Base-by-base conservation (phyloP, 2,329 filamentous ascomycete species). In the Phyllachora maydis region DNA sequence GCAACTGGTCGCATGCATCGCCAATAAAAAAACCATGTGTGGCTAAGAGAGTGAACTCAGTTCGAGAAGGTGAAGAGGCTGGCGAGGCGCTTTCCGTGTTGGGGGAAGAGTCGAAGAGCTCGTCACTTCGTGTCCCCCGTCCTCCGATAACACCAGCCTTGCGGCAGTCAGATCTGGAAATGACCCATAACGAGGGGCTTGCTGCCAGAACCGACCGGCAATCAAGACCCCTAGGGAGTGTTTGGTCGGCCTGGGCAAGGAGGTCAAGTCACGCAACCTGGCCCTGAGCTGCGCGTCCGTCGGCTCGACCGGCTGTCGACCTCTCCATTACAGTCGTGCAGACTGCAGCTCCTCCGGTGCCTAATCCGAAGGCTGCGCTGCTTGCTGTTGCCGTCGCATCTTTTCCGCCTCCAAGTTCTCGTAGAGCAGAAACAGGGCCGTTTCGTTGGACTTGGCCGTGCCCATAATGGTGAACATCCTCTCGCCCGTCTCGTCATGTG, bases 391-490 rank as follows among this genome's bases (percentile, higher is more conserved):
- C 46, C 88, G 79, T 40, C 88, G 81, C 71, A 90, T 90, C 67
- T 98, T 98, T 60, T 98, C 88, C 10, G 83, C 85, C 56, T 98
- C 88, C 24, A 98, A 68, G 52, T 98, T 98, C 62, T 98, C 88
- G 47, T 98, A 98, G 32, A 98, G 61, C 25, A 98, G 70, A 51
- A 92, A 93, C 14, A 98, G 62, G 4, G 88, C 88, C 37, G 82
- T 85, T 54, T 98, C 88, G 41, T 98, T 98, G 33, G 82, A 81
- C 52, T 74, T 75, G 30, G 79, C 73, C 30, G 78, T 90, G 36
- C 88, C 88, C 65, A 91, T 93, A 46, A 98, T 98, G 42, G 88
- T 98, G 57, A 98, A 98, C 88, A 98, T 98, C 41, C 88, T 74
- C 63, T 98, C 88, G 35, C 88, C 88, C 30, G 81, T 90, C 37